Evolutionary conservation across 192 early-diverging fungal species (phyloP), one percentile per base, ranked within the genome.

Genomic region (Coemansia sp.): DNA sequence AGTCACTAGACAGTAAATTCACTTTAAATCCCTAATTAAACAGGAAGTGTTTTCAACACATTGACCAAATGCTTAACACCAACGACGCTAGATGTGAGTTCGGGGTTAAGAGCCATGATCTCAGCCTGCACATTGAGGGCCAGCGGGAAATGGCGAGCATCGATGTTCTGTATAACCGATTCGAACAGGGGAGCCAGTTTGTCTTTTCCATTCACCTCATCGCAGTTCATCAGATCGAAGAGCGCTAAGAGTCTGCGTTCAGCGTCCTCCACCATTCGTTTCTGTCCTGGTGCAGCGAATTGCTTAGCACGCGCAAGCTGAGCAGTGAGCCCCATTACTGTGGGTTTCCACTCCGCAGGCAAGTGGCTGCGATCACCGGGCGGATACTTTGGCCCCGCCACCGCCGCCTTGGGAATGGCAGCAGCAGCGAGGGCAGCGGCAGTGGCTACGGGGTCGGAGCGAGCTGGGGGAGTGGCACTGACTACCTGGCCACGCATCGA

Each of bases 141-240:
- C 70, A 3, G 72, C 58, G n/a, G n/a, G 64, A 81, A 90, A 58
- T 91, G 87, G 5, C 70, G 66, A 1, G 66, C 28, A 59, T 86
- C 78, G 38, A 89, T 48, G 14, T 79, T 84, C 79, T 88, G 88
- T 13, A 88, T 84, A 24, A 94, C 63, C 42, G 85, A 71, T 3
- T 84, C 60, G 74, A 94, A 85, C 61, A 85, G 76, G 0, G 83
- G 86, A 23, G 85, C 59, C 58, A 70, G 14, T 39, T 56, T 69
- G n/a, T 94, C 86, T 16, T 82, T 82, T 24, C 66, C 70, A 1
- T 87, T 84, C 6, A 95, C 72, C 57, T 89, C 87, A 26, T 86
- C 88, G 69, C 89, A 89, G 73, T 96, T 95, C 83, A 96, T 77
- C 78, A 87, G 84, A 76, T 96, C 96, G 75, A 93, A 93, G 46